These are phyloP conservation scores for Pisolithus thermaeus DNA, from an alignment of 1,284 basidiomycete species.

Conservation along the genomic window DNA sequence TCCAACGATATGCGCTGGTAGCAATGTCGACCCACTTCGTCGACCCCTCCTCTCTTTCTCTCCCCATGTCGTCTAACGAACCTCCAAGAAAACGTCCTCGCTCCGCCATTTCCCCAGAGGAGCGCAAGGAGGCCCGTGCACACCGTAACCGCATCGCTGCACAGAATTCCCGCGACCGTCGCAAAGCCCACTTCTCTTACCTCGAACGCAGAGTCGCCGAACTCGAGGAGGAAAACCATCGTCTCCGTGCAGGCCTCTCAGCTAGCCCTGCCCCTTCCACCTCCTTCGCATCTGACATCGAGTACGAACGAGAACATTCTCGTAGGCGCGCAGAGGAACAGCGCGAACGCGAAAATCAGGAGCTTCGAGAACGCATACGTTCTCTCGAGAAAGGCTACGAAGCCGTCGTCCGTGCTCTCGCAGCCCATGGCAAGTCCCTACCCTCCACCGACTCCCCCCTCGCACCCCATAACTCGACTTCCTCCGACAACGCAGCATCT, in stretches of 20 bases:
- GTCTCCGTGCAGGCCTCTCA: constrained; percentile 61
- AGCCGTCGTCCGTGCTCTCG: constrained; percentile 66
- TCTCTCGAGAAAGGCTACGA: constrained; percentile 77
- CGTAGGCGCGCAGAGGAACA: constrained; percentile 32
- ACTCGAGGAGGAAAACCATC: constrained; percentile 81
- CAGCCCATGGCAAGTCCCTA: constrained; percentile 39
- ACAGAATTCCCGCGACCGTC: constrained; percentile 76
- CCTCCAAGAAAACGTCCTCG: constrained; percentile 66
- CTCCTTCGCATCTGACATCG: constrained; percentile 24
- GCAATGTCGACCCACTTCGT: constrained; percentile 24
- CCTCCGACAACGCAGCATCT: too few species aligned
- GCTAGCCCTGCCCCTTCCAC: constrained; percentile 40
- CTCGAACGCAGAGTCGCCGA: constrained; percentile 76
- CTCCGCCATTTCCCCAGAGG: constrained; percentile 55
- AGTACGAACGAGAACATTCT: constrained; percentile 34
- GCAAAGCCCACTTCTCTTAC: constrained; percentile 67
- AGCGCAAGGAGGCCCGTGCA: constrained; percentile 76
- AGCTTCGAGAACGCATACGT: constrained; percentile 66
- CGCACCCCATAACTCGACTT: constrained; percentile 11
- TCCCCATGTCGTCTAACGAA: constrained; percentile 32
- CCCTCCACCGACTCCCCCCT: constrained; percentile 10
- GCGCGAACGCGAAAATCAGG: constrained; percentile 64
- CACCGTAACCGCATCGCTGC: constrained; percentile 81
- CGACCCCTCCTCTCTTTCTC: constrained; percentile 35
- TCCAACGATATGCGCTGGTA: too few species aligned